Evolutionary conservation across 345 rosid species (phyloP), one percentile per base, ranked within the genome.

Genomic region (Aquilaria malaccensis): DNA sequence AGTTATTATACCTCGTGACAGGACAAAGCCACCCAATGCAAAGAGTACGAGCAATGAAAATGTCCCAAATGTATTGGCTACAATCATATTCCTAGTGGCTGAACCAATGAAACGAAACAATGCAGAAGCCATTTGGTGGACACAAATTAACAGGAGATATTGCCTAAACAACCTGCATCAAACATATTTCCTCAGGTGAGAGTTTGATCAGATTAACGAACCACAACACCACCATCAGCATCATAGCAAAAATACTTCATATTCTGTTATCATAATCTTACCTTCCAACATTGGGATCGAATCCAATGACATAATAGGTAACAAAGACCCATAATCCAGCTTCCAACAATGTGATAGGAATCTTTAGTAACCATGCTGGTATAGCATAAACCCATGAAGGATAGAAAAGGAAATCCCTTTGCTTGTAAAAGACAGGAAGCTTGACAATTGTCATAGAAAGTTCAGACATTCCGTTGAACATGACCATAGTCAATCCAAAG

Each of bases 351-450:
- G 90, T 62, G 57, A 86, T 63, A 6, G 98, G 96, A 56, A 84
- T 81, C 73, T 88, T 83, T 48, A 88, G 78, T 61, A 91, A 79
- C 96, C 98, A 91, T 45, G 86, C 37, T 7, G 98, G 96, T 50
- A 91, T 61, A 69, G 92, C 76, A 74, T 81, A 88, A 2, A 83
- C 80, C 98, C 96, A 88, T 2, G 95, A 47, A 45, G 98, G 96
- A 74, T 67, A 88, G 81, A 88, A 91, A 15, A 76, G 72, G 12
- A 81, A 77, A 58, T 84, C 92, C 64, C 95, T 76, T 75, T 88
- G 95, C 72, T 88, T 91, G 84, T 80, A 91, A 61, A 91, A 88
- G 56, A 88, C 85, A 11, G 95, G 90, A 74, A 92, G 98, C 72
- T 81, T 92, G 37, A 73, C 77, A 47, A 92, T 79, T 53, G 95